Conservation (phyloP, 2,329 filamentous ascomycete species). For the Cladobotryum protrusum region DNA sequence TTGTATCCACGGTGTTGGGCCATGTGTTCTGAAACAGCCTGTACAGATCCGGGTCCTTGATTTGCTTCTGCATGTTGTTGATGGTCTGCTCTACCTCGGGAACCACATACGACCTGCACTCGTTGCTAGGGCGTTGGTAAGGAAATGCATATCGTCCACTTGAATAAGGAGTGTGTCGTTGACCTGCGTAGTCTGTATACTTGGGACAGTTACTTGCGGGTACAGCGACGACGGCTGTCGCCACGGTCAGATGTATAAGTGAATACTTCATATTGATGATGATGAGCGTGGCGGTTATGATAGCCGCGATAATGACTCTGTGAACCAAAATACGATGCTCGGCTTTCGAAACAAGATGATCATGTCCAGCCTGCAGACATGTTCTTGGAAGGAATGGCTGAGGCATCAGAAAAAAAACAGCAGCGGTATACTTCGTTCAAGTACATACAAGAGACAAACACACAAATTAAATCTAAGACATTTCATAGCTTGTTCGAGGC, state of each 20-base stretch:
- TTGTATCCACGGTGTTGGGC: constrained; percentile 70
- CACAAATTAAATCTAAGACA: neutral
- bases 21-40: constrained; percentile 67
- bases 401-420: too few relatives aligned
- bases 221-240: constrained; percentile 7
- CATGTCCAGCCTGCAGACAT: too few relatives aligned
- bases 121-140: constrained; percentile 68
- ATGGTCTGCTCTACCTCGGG: constrained; percentile 72
- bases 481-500: too few relatives aligned
- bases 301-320: too few relatives aligned
- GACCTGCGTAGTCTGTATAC: constrained; percentile 29
- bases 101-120: constrained; percentile 77
- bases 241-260: neutral
- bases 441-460: neutral
- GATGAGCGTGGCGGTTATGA: neutral
- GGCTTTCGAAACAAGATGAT: too few relatives aligned
- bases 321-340: too few relatives aligned
- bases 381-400: too few relatives aligned
- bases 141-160: constrained; percentile 70
- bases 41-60: constrained; percentile 71
- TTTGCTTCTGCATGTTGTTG: constrained; percentile 55
- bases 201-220: constrained; percentile 27
- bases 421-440: neutral
- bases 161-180: constrained; percentile 63
- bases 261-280: neutral